Evolutionary conservation across 2,329 filamentous ascomycete species (phyloP), one percentile per base, ranked within the genome.

Genomic region (Fusarium sp.): DNA sequence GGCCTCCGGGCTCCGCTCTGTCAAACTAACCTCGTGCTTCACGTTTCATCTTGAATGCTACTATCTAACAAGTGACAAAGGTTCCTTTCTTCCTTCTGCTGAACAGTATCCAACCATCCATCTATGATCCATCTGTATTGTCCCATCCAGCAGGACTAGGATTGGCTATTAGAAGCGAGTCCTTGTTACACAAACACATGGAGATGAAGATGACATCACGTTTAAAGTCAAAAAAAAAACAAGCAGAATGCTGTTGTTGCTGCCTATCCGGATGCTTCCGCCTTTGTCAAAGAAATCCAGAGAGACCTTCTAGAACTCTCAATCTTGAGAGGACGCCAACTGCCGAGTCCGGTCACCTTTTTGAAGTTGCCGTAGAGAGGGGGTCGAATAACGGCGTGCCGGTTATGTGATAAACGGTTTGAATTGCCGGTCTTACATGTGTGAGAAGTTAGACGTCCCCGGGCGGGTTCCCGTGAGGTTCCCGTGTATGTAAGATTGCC

Each of bases 191-290:
- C 31, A 38, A 38, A 38, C 23, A 14, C 51, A 25, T 34, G 40
- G 4, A 50, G 14, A 34, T 4, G 14, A 44, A 27, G 4, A 54
- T 65, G 55, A 51, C 40, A 65, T 61, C 63, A 50, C 40, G 25
- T 51, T 11, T 2, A 20, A 36, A 50, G 31, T 44, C 11, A 33
- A 56, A 23, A 7, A 34, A 33, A 11, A 27, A 56, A 23, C 5
- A 23, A 20, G 18, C 2, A 23, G 27, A 14, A 25, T 5, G 27
- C 7, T 53, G 11, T 46, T 53, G 11, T 46, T 38, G 23, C 42
- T 46, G 42, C 42, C 29, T 27, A 20, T 14, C 11, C 8, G 27
- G 14, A 14, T 46, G 16, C n/a, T 46, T 51, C 53, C 23, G 23
- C 16, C 53, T 20, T 18, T 18, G 46, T 8, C 11, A 31, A 16